Conservation (phyloP, 495 filamentous ascomycete species). For the Melanomma pulvis-pyrius region DNA sequence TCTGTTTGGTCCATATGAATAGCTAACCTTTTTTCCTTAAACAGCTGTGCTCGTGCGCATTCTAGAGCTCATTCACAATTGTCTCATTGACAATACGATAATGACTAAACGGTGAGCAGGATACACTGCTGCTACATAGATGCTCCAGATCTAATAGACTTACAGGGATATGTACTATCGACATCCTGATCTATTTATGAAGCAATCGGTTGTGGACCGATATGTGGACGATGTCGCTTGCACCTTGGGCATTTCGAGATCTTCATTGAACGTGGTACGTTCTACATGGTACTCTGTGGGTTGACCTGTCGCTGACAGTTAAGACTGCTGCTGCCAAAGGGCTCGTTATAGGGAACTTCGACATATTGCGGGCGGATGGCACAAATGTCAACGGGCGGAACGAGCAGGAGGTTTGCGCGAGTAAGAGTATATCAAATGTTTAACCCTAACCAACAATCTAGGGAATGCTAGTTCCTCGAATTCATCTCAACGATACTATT, state of each 20-base stretch:
- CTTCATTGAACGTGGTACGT: slow-evolving; percentile 66
- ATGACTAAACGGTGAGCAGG: slow-evolving; percentile 73
- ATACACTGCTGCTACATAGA: too few species aligned
- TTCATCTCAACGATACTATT: slow-evolving; percentile 56
- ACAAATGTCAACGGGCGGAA: slow-evolving; percentile 31
- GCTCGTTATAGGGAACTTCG: slow-evolving; percentile 61
- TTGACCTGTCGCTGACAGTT: slow-evolving; percentile 1
- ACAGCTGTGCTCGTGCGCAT: slow-evolving; percentile 67
- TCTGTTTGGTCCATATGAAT: neutral
- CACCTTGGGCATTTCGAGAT: slow-evolving; percentile 67
- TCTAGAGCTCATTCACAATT: slow-evolving; percentile 70
- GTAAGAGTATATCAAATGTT: neutral
- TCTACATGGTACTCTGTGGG: neutral
- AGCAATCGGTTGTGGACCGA: slow-evolving; percentile 71
- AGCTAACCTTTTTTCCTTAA: slow-evolving; percentile 19
- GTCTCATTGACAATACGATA: slow-evolving; percentile 61
- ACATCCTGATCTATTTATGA: slow-evolving; percentile 75
- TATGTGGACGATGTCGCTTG: slow-evolving; percentile 84
- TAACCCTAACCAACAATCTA: slow-evolving; percentile 40
- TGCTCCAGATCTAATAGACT: neutral
- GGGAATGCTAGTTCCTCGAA: slow-evolving; percentile 69
- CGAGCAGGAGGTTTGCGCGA: slow-evolving; percentile 30
- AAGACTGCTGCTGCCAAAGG: slow-evolving; percentile 76
- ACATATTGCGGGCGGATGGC: slow-evolving; percentile 45
- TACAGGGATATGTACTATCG: slow-evolving; percentile 89